Base-by-base conservation (phyloP, 2,329 filamentous ascomycete genomes). In the Ophiostoma pallidulum region DNA sequence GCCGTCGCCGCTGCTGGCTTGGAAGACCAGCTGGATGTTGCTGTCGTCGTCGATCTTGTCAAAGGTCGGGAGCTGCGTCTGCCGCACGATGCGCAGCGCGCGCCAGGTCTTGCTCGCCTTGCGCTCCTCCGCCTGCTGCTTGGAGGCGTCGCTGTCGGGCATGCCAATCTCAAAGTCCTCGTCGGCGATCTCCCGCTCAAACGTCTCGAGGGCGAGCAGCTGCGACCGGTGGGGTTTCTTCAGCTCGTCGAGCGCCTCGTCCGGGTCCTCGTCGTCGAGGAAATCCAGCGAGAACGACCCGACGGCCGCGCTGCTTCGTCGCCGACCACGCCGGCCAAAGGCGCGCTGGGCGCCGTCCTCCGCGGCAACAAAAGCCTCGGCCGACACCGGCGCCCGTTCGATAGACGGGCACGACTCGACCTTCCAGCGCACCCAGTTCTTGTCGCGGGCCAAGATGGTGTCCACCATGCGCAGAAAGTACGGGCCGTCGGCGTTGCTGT, bases 381-480 rank as follows among this genome's bases (percentile, higher is more conserved):
- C 74, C 3, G 82, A 74, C 26, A 97, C 75, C 10, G 86, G 71
- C 19, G 84, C 78, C 51, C 79, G 77, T 60, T 90, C 82, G 59
- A 99, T 97, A 6, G 84, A 78, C 20, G 88, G 87, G 62, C 92
- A 98, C 56, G 83, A 87, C 62, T 96, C 89, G 51, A 91, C 83
- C 68, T 99, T 99, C 92, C 92, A 99, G 53, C 89, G 84, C 38
- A 94, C 89, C 94, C 94, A 98, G 62, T 97, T 96, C 70, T 96
- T 97, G 65, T 99, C 92, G 53, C 92, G 78, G 20, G 88, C 87
- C 26, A 98, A 77, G 28, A 98, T 91, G 12, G 90, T 97, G 63
- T 97, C 91, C 28, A 98, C 89, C 79, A 97, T 94, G 33, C 92
- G 84, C 66, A 89, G 85, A 65, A 97, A 98, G 65, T 94, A 94